Evolutionary conservation across 345 rosid genomes (phyloP).

Genomic region (Raphanus raphanistrum): DNA sequence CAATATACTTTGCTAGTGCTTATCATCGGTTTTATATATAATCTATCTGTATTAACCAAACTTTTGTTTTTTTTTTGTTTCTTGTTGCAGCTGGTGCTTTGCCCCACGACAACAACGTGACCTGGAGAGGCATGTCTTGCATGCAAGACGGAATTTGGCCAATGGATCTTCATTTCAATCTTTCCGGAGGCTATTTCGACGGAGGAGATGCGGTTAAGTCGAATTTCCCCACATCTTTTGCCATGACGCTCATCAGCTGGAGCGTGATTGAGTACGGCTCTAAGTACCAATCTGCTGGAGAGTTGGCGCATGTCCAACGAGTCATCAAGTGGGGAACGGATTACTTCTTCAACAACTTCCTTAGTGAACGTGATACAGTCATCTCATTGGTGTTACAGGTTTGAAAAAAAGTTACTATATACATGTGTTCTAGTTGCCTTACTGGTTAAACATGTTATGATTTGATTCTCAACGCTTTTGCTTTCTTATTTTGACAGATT

Average conservation of each 20-base stretch:
- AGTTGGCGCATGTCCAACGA: slow-evolving; percentile 76
- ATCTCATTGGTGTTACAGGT: slow-evolving; percentile 62
- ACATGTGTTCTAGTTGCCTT: too few relatives aligned
- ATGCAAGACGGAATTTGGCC: slow-evolving; percentile 53
- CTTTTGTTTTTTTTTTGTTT: background rate
- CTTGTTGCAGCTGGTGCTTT: slow-evolving; percentile 69
- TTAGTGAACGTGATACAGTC: slow-evolving; percentile 56
- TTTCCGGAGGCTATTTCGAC: slow-evolving; percentile 82
- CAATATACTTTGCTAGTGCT: too few relatives aligned
- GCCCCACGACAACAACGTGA: slow-evolving; percentile 69
- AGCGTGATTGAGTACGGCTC: slow-evolving; percentile 92
- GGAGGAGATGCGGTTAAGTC: slow-evolving; percentile 96
- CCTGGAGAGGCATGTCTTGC: slow-evolving; percentile 84
- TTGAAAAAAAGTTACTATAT: background rate
- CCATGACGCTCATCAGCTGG: slow-evolving; percentile 97
- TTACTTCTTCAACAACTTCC: slow-evolving; percentile 80
- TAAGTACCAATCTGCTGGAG: slow-evolving; percentile 80
- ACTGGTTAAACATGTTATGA: too few relatives aligned
- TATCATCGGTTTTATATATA: too few relatives aligned
- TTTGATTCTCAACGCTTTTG: background rate
- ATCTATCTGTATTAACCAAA: too few relatives aligned
- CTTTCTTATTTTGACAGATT: slow-evolving; percentile 44
- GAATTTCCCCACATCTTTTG: slow-evolving; percentile 71
- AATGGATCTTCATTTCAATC: slow-evolving; percentile 47
- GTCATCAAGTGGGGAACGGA: slow-evolving; percentile 92